These are phyloP conservation scores for Cymodocea nodosa DNA, from an alignment of 116 monocot genomes.

Conservation along the genomic window DNA sequence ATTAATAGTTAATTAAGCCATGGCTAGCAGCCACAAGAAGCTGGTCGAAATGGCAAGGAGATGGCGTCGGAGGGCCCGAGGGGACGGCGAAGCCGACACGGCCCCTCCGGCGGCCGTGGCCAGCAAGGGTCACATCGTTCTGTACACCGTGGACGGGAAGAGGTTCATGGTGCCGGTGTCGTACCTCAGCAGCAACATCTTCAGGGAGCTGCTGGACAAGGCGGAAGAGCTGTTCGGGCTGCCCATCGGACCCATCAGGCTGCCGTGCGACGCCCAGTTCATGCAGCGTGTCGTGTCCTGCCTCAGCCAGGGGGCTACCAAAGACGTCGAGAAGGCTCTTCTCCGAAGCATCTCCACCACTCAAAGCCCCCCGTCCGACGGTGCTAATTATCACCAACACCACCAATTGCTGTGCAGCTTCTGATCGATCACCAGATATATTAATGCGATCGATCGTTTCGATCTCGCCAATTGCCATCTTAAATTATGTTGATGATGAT, in stretches of 20 bases:
- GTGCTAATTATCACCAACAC: too few species aligned
- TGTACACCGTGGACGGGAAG: neutral
- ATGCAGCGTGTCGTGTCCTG: neutral
- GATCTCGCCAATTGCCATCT: too few species aligned
- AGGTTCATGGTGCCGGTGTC: neutral
- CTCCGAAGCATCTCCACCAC: slow-evolving; percentile 2
- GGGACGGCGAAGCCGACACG: neutral
- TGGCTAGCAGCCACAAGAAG: neutral
- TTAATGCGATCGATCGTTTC: too few species aligned
- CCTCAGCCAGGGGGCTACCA: neutral
- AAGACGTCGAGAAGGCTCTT: neutral
- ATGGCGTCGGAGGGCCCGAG: neutral
- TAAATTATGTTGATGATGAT: too few species aligned
- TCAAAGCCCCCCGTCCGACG: neutral
- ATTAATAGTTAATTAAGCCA: neutral
- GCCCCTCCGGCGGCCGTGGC: neutral
- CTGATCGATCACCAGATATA: too few species aligned
- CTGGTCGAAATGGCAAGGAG: neutral
- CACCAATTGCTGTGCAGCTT: neutral
- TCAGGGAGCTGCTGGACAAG: neutral
- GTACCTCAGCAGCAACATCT: neutral
- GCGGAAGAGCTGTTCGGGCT: neutral
- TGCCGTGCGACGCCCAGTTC: neutral
- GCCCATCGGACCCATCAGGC: neutral
- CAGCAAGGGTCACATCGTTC: neutral